These are phyloP conservation scores for Luzula sylvatica DNA, from an alignment of 176 grass and related monocot genomes.

Conservation along the genomic window DNA sequence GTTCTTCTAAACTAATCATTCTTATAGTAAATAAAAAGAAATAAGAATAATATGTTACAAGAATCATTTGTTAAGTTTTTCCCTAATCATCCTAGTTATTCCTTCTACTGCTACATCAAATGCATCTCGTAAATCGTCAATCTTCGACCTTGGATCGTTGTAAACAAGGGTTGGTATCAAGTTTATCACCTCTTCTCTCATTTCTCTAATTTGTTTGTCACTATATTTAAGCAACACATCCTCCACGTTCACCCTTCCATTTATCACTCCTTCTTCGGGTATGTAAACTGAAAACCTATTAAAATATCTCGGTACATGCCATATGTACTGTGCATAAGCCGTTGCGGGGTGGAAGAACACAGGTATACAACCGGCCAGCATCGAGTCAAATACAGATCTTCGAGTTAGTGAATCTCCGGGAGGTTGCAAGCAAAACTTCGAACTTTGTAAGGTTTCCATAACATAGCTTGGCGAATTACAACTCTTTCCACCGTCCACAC, in stretches of 20 bases:
- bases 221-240: background rate
- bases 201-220: background rate
- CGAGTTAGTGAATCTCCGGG: background rate
- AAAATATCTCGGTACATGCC: constrained; percentile 2
- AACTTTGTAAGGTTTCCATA: background rate
- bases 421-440: constrained; percentile 16
- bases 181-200: background rate
- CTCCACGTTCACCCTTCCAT: background rate
- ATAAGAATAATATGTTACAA: no score
- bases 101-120: background rate
- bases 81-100: background rate
- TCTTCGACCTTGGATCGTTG: background rate
- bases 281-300: background rate
- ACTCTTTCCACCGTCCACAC: background rate
- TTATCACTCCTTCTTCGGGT: background rate
- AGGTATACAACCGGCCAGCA: constrained; percentile 18
- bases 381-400: constrained; percentile 13
- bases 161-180: background rate
- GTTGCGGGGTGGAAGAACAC: constrained; percentile 14
- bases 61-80: background rate
- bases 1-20: no score
- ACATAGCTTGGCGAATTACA: background rate
- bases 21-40: no score
- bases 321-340: constrained; percentile 8
- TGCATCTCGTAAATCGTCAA: background rate